Percentiles rank a stretch among this genome's conserved stretches.
Conservation (phyloP, 2,329 filamentous ascomycete genomes). For the Hawksworthiomyces lignivorus region DNA sequence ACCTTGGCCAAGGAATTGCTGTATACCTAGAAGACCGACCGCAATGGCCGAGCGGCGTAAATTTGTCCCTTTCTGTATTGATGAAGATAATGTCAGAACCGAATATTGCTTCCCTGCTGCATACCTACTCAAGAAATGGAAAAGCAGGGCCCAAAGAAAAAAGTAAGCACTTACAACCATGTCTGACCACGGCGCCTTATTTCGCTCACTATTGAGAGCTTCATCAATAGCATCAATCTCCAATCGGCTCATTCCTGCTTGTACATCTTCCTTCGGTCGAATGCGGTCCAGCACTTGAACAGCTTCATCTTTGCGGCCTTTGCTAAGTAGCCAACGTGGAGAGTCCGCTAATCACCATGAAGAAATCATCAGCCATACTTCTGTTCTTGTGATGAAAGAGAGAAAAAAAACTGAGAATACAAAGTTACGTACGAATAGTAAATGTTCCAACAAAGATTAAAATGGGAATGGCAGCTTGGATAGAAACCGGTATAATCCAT, state of each 20-base stretch:
- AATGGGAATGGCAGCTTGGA: constrained; percentile 7
- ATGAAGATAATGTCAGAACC: too few relatives aligned
- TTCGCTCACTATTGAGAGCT: background rate
- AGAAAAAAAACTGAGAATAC: too few relatives aligned
- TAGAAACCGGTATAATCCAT: constrained; percentile 5
- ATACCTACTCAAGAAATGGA: too few relatives aligned
- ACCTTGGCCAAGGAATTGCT: constrained; percentile 9
- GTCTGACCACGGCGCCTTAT: constrained; percentile 6
- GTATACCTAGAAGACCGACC: constrained; percentile 6
- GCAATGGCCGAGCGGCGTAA: constrained; percentile 4
- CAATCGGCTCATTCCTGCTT: constrained; percentile 1
- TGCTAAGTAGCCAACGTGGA: constrained; percentile 40
- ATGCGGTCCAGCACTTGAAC: constrained; percentile 2
- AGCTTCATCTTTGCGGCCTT: constrained; percentile 37
- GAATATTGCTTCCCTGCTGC: too few relatives aligned
- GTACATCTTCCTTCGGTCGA: background rate
- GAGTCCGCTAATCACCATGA: constrained; percentile 24
- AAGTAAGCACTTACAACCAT: constrained; percentile 2
- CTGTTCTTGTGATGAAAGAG: too few relatives aligned
- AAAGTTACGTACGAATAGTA: constrained; percentile 28
- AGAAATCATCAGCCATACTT: too few relatives aligned
- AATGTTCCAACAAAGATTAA: constrained; percentile 30
- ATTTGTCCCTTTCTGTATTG: background rate
- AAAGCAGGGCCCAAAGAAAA: too few relatives aligned
- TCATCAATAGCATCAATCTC: constrained; percentile 7